Conservation (phyloP, 2,329 filamentous ascomycete genomes). For the Talaromyces atroroseus region DNA sequence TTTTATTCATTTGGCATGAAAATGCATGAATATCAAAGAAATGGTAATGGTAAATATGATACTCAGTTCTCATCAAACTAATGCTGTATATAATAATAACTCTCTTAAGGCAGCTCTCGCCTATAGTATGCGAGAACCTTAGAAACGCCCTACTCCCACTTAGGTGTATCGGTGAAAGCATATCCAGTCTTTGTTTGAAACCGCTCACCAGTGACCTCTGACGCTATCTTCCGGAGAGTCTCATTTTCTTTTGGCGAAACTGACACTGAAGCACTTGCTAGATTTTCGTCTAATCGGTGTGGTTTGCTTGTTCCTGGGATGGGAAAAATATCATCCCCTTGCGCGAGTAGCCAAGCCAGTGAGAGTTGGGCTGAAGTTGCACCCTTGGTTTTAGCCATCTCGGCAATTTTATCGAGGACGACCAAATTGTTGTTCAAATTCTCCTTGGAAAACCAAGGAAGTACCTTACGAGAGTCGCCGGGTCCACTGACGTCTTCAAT, state of each 20-base stretch:
- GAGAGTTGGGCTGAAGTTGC: slow-evolving; percentile 44
- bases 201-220: slow-evolving; percentile 12
- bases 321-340: slow-evolving; percentile 47
- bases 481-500: slow-evolving; percentile 41
- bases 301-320: slow-evolving; percentile 39
- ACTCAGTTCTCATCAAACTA: neutral
- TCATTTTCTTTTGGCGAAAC: neutral
- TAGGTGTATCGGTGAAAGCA: slow-evolving; percentile 17
- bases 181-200: slow-evolving; percentile 16
- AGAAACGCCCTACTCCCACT: slow-evolving; percentile 1
- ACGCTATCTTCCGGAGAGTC: neutral
- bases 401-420: slow-evolving; percentile 42
- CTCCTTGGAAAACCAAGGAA: slow-evolving; percentile 48
- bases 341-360: slow-evolving; percentile 44
- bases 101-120: neutral
- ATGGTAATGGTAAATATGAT: neutral
- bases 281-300: slow-evolving; percentile 37
- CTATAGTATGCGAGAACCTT: neutral
- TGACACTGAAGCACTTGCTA: slow-evolving; percentile 14
- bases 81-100: neutral
- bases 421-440: slow-evolving; percentile 47
- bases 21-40: too few species aligned
- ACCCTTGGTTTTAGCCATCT: slow-evolving; percentile 41
- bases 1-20: neutral
- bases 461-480: slow-evolving; percentile 38